A percentile compares a stretch with the other conserved stretches of the same genome.
Evolutionary conservation across 2,329 filamentous ascomycete genomes (phyloP).

Genomic region (Chrysoporthe deuterocubensis): DNA sequence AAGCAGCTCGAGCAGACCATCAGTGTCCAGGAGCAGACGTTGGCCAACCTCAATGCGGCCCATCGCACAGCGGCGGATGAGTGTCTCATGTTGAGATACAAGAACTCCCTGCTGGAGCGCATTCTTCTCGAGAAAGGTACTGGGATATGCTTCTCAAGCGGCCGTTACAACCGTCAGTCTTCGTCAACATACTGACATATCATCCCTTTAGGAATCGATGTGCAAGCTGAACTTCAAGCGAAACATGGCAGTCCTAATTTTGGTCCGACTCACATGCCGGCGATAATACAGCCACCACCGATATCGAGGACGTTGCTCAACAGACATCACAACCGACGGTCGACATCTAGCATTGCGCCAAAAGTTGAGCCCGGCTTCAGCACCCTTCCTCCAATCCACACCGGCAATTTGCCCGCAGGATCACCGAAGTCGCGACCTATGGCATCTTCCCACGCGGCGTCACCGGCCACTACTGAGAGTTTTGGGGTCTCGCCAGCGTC

Average conservation of each 20-base stretch:
- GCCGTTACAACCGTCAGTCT: not conserved
- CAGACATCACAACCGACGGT: conserved; percentile 74
- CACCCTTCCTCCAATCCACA: conserved; percentile 46
- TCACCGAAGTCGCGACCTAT: conserved; percentile 79
- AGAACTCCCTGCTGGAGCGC: conserved; percentile 93
- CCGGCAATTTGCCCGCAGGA: conserved; percentile 60
- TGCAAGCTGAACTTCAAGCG: conserved; percentile 90
- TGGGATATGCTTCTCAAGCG: not conserved
- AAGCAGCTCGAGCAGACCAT: conserved; percentile 98
- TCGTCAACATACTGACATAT: not conserved
- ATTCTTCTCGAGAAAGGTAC: conserved; percentile 95
- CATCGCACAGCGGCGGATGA: conserved; percentile 95
- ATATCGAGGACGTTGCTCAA: conserved; percentile 83
- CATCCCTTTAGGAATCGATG: conserved; percentile 76
- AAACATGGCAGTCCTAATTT: conserved; percentile 89
- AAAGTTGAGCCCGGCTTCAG: conserved; percentile 65
- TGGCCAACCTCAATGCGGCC: conserved; percentile 90
- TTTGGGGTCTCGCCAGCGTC: conserved; percentile 42
- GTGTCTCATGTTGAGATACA: conserved; percentile 97
- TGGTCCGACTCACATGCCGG: conserved; percentile 69
- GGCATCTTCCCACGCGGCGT: conserved; percentile 74
- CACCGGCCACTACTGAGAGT: conserved; percentile 55
- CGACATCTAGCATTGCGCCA: conserved; percentile 74
- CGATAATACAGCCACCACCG: conserved; percentile 72
- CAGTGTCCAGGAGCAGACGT: conserved; percentile 92